Evolutionary conservation across 2,329 filamentous ascomycete species (phyloP).

Genomic region (Penicillium oxalicum): DNA sequence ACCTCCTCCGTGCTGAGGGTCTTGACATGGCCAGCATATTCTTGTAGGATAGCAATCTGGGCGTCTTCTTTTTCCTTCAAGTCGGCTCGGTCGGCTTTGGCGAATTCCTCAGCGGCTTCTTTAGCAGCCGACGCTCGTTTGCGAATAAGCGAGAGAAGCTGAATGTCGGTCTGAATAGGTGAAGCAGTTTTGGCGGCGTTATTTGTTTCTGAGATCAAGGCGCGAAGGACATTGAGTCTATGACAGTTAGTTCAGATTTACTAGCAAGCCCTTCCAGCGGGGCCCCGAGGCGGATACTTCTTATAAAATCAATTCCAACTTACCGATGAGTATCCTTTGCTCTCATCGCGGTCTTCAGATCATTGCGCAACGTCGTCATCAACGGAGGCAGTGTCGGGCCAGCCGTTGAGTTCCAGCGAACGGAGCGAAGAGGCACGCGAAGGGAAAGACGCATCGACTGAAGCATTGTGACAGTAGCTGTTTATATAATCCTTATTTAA

Average conservation of each 20-base stretch:
- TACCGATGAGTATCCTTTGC: slow-evolving; percentile 45
- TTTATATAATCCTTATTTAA: too few species aligned
- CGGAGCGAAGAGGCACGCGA: slow-evolving; percentile 23
- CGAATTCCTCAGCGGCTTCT: slow-evolving; percentile 39
- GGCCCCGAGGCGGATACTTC: too few species aligned
- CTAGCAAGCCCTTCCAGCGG: background rate
- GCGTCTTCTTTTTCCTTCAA: slow-evolving; percentile 42
- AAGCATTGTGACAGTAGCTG: slow-evolving; percentile 27
- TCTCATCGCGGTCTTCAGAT: slow-evolving; percentile 46
- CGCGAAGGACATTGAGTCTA: slow-evolving; percentile 45
- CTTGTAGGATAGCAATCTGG: slow-evolving; percentile 40
- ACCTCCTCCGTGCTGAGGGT: slow-evolving; percentile 40
- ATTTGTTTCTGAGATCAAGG: slow-evolving; percentile 46
- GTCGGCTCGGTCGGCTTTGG: slow-evolving; percentile 37
- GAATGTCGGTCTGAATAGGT: slow-evolving; percentile 43
- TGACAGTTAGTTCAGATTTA: background rate
- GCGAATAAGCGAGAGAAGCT: slow-evolving; percentile 42
- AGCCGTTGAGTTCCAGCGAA: slow-evolving; percentile 39
- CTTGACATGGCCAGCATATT: slow-evolving; percentile 40
- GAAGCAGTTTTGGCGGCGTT: slow-evolving; percentile 43
- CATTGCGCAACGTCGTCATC: slow-evolving; percentile 40
- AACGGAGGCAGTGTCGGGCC: slow-evolving; percentile 36
- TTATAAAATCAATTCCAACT: too few species aligned
- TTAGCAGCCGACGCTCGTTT: slow-evolving; percentile 37
- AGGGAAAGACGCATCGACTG: slow-evolving; percentile 24